Conservation (phyloP, 768 basidiomycete genomes). For the Pleurotus tuoliensis region DNA sequence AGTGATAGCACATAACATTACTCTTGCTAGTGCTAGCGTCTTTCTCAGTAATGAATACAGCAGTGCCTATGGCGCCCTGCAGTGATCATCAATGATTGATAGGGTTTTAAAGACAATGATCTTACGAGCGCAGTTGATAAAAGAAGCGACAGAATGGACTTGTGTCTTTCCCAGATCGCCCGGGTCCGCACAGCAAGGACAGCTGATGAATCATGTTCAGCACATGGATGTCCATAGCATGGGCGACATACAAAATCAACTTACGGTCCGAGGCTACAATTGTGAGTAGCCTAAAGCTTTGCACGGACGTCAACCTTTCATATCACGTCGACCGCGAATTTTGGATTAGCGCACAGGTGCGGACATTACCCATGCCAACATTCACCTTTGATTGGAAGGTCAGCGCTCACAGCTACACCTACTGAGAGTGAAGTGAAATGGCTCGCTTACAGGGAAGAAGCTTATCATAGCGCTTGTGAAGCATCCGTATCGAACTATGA, state of each 20-base stretch:
- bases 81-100: neutral
- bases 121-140: neutral
- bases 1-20: neutral
- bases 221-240: neutral
- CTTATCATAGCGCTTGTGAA: neutral
- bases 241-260: neutral
- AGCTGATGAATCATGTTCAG: neutral
- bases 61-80: neutral
- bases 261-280: neutral
- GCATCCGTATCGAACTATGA: neutral
- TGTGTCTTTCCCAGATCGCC: slow-evolving; percentile 3
- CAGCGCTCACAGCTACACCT: too few relatives aligned
- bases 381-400: neutral
- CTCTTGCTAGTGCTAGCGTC: neutral
- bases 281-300: neutral
- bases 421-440: neutral
- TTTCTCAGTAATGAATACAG: neutral
- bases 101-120: neutral
- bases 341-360: neutral
- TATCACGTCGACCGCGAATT: neutral
- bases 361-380: neutral
- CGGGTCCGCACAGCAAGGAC: slow-evolving; percentile 2
- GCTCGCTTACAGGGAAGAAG: neutral
- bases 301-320: neutral
- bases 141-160: neutral